Conservation (phyloP, 805 yeast species). For the Yamadazyma kitorensis region DNA sequence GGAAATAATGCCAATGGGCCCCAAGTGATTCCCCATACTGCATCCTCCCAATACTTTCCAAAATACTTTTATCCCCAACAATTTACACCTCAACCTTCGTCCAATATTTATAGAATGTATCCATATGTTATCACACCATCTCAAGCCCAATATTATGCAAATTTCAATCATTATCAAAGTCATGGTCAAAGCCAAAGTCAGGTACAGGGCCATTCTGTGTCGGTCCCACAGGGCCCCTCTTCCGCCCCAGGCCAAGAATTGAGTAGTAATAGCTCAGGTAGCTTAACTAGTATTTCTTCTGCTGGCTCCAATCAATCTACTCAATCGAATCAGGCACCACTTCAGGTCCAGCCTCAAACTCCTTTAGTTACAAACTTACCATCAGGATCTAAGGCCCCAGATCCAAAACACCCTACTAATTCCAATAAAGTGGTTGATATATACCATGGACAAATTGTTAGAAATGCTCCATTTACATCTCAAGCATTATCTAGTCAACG, state of each 20-base stretch:
- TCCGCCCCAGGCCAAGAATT: too few species aligned
- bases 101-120: conserved; percentile 9
- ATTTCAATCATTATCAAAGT: neutral
- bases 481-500: conserved; percentile 53
- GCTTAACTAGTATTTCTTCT: too few species aligned
- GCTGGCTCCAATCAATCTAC: neutral
- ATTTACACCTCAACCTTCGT: conserved; percentile 15
- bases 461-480: conserved; percentile 47
- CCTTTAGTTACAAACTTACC: neutral
- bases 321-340: neutral
- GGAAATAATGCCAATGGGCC: too few species aligned
- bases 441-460: conserved; percentile 43
- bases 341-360: neutral
- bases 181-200: neutral
- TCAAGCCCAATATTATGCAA: conserved; percentile 1
- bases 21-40: conserved; percentile 14
- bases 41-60: conserved; percentile 9
- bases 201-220: too few species aligned
- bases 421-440: conserved; percentile 44
- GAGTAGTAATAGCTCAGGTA: too few species aligned
- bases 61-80: conserved; percentile 12
- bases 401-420: neutral
- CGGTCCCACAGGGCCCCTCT: too few species aligned
- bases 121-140: too few species aligned
- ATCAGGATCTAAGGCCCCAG: neutral